Conservation (phyloP, 2,329 filamentous ascomycete species). For the Epichloe amarillans region DNA sequence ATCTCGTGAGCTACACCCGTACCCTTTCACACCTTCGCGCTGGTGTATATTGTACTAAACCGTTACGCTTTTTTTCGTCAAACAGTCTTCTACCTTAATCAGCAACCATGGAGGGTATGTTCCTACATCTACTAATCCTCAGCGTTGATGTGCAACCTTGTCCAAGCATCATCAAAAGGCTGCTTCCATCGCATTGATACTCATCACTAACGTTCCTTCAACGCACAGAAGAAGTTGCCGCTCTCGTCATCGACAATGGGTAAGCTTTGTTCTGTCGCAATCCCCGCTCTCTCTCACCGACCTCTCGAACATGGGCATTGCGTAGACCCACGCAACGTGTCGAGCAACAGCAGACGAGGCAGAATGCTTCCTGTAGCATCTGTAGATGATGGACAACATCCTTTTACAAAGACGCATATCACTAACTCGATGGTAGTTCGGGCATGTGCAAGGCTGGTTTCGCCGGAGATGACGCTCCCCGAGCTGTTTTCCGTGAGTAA, state of each 20-base stretch:
- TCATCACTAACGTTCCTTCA: constrained; percentile 29
- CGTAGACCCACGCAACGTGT: constrained; percentile 5
- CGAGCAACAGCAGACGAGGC: not conserved
- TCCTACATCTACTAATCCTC: constrained; percentile 6
- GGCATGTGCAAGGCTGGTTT: constrained; percentile 99
- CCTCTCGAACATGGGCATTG: constrained; percentile 11
- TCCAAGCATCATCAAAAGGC: not conserved
- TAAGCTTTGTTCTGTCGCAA: constrained; percentile 45
- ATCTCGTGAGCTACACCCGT: constrained; percentile 12
- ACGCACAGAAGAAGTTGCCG: constrained; percentile 92
- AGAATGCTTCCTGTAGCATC: not conserved
- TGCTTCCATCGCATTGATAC: constrained; percentile 3
- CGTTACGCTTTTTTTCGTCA: constrained; percentile 8
- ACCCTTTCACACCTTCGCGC: not conserved
- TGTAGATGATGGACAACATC: not conserved
- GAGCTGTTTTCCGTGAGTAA: constrained; percentile 98
- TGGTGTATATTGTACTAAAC: constrained; percentile 3
- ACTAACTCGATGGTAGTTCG: constrained; percentile 56
- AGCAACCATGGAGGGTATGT: constrained; percentile 44
- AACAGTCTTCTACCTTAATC: constrained; percentile 27
- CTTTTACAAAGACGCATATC: constrained; percentile 3
- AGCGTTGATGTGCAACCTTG: not conserved
- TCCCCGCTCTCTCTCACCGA: constrained; percentile 23
- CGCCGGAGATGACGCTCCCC: constrained; percentile 99
- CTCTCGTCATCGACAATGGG: constrained; percentile 99